A percentile compares a stretch with the other conserved stretches of the same genome.
These are phyloP conservation scores for Saccharomycopsis sp. DNA, from an alignment of 805 yeast species.

Conservation along the genomic window DNA sequence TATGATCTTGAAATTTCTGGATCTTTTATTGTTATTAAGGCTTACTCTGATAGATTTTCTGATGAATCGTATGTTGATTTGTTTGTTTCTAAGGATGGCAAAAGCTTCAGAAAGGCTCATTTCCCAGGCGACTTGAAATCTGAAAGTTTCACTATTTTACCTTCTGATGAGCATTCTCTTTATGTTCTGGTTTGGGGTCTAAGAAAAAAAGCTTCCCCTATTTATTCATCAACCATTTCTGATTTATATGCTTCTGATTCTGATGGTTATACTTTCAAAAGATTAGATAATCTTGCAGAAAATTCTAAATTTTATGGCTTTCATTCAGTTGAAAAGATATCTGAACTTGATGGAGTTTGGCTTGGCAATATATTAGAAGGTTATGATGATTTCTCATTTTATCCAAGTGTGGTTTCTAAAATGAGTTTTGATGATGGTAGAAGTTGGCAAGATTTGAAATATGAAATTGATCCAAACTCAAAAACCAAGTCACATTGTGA, in stretches of 20 bases:
- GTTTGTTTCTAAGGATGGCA: constrained; percentile 38
- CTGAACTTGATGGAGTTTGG: constrained; percentile 55
- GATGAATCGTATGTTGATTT: constrained; percentile 24
- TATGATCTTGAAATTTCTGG: constrained; percentile 20
- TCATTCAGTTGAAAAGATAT: constrained; percentile 33
- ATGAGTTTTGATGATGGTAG: constrained; percentile 31
- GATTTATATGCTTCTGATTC: constrained; percentile 46
- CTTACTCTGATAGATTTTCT: constrained; percentile 24
- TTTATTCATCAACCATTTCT: constrained; percentile 18
- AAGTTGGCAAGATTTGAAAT: constrained; percentile 24
- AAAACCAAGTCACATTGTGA: constrained; percentile 19
- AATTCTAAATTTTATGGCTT: constrained; percentile 27
- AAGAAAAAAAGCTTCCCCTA: constrained; percentile 16
- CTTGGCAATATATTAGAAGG: constrained; percentile 31
- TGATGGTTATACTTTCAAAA: constrained; percentile 40
- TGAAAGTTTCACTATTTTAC: constrained; percentile 22
- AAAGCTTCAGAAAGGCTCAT: constrained; percentile 30
- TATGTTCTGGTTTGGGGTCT: constrained; percentile 30
- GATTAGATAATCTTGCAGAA: constrained; percentile 33
- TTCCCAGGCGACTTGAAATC: constrained; percentile 26
- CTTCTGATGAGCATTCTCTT: constrained; percentile 32
- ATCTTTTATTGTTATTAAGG: constrained; percentile 21
- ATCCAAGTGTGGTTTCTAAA: constrained; percentile 23
- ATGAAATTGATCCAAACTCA: constrained; percentile 19
- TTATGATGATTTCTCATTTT: constrained; percentile 17